Percentiles rank a stretch among this genome's conserved stretches.
phyloP scores from a whole-genome alignment of 345 rosid species.

The Populus pruinosa region DNA sequence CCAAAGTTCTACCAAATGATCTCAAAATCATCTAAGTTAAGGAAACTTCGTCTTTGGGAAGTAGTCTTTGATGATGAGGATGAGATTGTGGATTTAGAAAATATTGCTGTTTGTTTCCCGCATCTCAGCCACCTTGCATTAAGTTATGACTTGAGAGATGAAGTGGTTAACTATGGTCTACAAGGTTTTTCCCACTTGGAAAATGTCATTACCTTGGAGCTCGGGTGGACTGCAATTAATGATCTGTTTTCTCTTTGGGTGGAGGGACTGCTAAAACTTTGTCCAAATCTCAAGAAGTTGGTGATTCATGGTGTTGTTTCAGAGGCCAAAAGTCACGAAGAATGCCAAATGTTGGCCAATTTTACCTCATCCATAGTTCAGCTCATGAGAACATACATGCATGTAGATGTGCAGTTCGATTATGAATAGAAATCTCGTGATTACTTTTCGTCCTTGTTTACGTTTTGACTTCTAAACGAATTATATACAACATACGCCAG shows the following conservation, averaged over 20 bases:
- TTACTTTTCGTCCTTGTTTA: conserved; percentile 13
- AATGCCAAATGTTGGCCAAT: conserved; percentile 56
- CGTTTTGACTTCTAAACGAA: conserved; percentile 13
- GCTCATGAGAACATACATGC: conserved; percentile 72
- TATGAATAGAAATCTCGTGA: conserved; percentile 38
- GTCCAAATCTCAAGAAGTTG: conserved; percentile 66
- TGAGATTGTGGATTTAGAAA: conserved; percentile 59
- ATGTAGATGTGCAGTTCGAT: conserved; percentile 70
- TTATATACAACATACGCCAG: conserved; percentile 14
- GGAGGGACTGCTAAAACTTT: conserved; percentile 55
- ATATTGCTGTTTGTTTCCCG: conserved; percentile 61
- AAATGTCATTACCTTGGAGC: conserved; percentile 63
- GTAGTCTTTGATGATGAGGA: conserved; percentile 54
- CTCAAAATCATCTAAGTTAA: conserved; percentile 62
- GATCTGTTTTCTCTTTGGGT: conserved; percentile 66
- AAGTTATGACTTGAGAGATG: conserved; percentile 64
- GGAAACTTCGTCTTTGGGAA: conserved; percentile 79
- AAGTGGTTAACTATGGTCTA: conserved; percentile 49
- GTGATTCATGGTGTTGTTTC: conserved; percentile 66
- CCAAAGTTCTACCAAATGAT: conserved; percentile 76
- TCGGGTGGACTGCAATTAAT: conserved; percentile 64
- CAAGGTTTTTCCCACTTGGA: conserved; percentile 54
- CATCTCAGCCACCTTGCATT: conserved; percentile 65
- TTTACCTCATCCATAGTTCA: conserved; percentile 70
- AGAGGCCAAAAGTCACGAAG: conserved; percentile 60